phyloP scores from a whole-genome alignment of 257 asterid species.

The Striga asiatica region DNA sequence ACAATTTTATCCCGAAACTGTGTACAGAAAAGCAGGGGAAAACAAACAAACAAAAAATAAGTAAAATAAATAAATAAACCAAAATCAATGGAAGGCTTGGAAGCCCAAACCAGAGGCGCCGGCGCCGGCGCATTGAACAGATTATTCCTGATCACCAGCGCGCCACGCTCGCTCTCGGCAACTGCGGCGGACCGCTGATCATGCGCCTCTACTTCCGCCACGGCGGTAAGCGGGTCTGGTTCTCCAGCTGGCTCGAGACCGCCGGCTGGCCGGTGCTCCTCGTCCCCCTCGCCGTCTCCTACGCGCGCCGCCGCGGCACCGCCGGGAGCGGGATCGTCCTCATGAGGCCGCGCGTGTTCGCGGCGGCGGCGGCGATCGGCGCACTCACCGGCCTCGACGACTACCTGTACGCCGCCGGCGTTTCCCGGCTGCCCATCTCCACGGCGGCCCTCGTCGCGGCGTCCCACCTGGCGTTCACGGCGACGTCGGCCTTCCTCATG shows the following conservation, averaged over 20 bases:
- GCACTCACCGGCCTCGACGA: conserved; percentile 27
- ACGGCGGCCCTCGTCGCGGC: conserved; percentile 30
- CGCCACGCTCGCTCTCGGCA: conserved; percentile 22
- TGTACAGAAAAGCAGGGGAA: no score
- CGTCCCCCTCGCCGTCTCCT: conserved; percentile 23
- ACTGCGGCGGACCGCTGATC: conserved; percentile 39
- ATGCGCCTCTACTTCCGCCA: conserved; percentile 39
- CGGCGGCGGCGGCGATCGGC: conserved; percentile 26
- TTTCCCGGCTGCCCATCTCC: conserved; percentile 34
- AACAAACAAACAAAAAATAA: no score
- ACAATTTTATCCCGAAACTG: no score
- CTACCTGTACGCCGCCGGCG: conserved; percentile 34
- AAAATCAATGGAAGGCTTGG: conserved; percentile 3
- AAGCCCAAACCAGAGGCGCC: neutral
- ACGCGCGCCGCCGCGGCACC: conserved; percentile 22
- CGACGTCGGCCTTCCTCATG: conserved; percentile 27
- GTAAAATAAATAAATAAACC: no score
- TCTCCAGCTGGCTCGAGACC: conserved; percentile 33
- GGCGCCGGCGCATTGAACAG: conserved; percentile 8
- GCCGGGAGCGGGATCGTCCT: neutral
- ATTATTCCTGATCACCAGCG: conserved; percentile 15
- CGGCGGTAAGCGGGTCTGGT: conserved; percentile 35
- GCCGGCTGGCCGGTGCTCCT: conserved; percentile 31
- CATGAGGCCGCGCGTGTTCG: conserved; percentile 21
- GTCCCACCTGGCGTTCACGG: conserved; percentile 38